A percentile compares a stretch with the other conserved stretches of the same genome.
Evolutionary conservation across 73 alveolate genomes (phyloP).

Genomic region (Uronychia binucleata): DNA sequence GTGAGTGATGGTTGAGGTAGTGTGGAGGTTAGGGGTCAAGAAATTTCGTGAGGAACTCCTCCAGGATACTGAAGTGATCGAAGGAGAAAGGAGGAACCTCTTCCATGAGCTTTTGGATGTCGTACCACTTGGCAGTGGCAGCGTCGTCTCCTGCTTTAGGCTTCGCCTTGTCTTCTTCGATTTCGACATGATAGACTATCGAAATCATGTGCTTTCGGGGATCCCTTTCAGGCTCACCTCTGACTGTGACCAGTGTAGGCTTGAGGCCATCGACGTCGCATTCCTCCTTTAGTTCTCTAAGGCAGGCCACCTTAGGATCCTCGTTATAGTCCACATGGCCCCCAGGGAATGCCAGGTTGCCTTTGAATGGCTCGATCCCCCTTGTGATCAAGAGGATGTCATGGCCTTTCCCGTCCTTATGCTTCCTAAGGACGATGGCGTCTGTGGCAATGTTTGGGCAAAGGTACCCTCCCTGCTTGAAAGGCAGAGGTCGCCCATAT

Average conservation of each 20-base stretch:
- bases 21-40: too few relatives aligned
- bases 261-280: slow-evolving; percentile 86
- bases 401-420: slow-evolving; percentile 69
- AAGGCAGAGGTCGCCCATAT: slow-evolving; percentile 24
- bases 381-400: slow-evolving; percentile 92
- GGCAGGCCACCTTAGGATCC: slow-evolving; percentile 92
- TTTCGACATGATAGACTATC: slow-evolving; percentile 88
- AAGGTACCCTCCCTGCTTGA: slow-evolving; percentile 25
- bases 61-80: slow-evolving; percentile 49
- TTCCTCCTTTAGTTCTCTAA: slow-evolving; percentile 97
- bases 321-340: slow-evolving; percentile 98
- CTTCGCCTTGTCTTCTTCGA: slow-evolving; percentile 79
- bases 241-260: slow-evolving; percentile 90
- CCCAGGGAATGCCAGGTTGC: slow-evolving; percentile 98
- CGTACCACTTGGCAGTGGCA: slow-evolving; percentile 92
- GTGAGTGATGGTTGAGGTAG: too few relatives aligned
- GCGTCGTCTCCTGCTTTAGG: slow-evolving; percentile 99
- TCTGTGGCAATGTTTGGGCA: slow-evolving; percentile 92
- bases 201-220: slow-evolving; percentile 97
- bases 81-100: slow-evolving; percentile 40
- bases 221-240: slow-evolving; percentile 97
- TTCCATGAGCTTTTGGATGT: slow-evolving; percentile 66
- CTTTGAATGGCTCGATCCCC: slow-evolving; percentile 86
- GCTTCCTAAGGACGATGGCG: slow-evolving; percentile 88
- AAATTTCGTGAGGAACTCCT: slow-evolving; percentile 7